Base-by-base conservation (phyloP, 129 eudicot species). In the Centella asiatica region DNA sequence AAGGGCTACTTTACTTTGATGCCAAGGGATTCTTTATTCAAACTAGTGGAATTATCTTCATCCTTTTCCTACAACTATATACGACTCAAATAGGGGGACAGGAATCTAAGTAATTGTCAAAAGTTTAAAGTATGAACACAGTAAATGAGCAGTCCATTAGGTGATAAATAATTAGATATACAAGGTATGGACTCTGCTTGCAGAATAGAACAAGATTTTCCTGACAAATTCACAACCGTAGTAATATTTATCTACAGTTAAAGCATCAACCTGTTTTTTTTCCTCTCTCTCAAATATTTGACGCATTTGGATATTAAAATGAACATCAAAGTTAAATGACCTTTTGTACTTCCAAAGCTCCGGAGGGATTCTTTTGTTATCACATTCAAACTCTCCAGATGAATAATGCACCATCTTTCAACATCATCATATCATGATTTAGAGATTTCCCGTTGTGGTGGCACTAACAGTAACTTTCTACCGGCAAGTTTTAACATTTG, bases 1-100 rank as follows among this genome's bases (percentile, higher is more conserved):
- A 72, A 78, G 63, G 82, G 84, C 73, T 84, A 69, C 83, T 73
- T 83, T 76, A 72, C 89, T 78, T 80, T 78, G 57, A 69, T 72
- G 80, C 60, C 79, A 77, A 78, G 71, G 62, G 46, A 67, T 58
- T 72, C 27, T 56, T 65, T 56, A 66, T 58, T 69, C 46, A 67
- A 22, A 64, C 18, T 66, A 33, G 68, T 74, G 68, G 70, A 68
- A 62, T 69, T 71, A 69, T 45, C 62, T 75, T 65, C 68, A 34
- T 53, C 62, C 69, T 70, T 83, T 74, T 51, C 26, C 55, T n/a
- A n/a, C n/a, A n/a, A n/a, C 70, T 36, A 48, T 66, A 63, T 48
- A 65, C 62, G 54, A 60, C 62, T 67, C 49, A 52, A 49, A 56
- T 76, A 66, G 73, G 72, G 45, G 64, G 85, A 61, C 72, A 83